Base-by-base conservation (phyloP, 1,284 basidiomycete genomes). In the Ceratobasidium sp. region DNA sequence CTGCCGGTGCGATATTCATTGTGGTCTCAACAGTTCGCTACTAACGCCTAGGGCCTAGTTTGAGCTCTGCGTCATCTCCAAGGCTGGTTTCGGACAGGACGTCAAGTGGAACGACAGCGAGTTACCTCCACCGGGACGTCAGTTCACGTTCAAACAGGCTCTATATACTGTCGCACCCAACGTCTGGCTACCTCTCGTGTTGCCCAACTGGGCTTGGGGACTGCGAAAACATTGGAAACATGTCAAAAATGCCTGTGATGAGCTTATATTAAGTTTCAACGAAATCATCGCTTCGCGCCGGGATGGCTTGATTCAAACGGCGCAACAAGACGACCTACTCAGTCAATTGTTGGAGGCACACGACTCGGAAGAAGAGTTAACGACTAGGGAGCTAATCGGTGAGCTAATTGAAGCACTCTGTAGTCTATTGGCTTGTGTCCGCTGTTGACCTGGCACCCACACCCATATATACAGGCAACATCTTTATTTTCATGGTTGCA, bases 261-360 rank as follows among this genome's bases (percentile, higher is more conserved):
- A 69, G 45, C 27, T 69, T 6, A 36, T 41, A n/a, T 51, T n/a
- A n/a, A n/a, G n/a, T n/a, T 22, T 69, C 7, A 44, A 69, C 33
- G 53, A 69, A 29, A 69, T 69, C 51, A 69, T 69, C 56, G n/a
- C 22, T 11, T 17, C 36, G 17, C 66, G 66, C 17, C 51, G 53
- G 17, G 36, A 56, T 4, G 24, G 19, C 51, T 67, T 29, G 17
- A 24, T 24, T 27, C 24, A 64, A 6, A 44, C 24, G 8, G n/a
- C 27, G 31, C 41, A 27, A 41, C 31, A 69, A 22, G 33, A 69
- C 24, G 53, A 45, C 31, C 51, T 90, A 45, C 56, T 69, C 22
- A 69, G 17, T 47, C 36, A 45, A 31, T 45, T 69, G 44, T 24
- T 69, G 8, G 19, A 14, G 41, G 66, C 66, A 3, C 51, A 51